Conservation (phyloP, 202 grass and related monocot species). For the Panicum hallii region DNA sequence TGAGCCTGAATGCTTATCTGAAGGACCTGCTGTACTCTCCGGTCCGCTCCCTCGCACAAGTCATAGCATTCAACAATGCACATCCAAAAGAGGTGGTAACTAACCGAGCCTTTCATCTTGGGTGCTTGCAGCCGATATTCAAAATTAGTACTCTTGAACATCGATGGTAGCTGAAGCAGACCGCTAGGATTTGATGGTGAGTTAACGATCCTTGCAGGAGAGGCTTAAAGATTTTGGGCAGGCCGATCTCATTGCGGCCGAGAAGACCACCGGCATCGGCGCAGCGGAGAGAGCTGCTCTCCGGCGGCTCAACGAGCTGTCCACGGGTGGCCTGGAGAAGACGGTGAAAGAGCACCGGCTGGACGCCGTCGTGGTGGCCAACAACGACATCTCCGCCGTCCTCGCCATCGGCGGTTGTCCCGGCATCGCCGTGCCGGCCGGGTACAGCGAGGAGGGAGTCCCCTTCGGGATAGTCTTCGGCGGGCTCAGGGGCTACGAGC, state of each 20-base stretch:
- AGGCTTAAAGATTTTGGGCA: constrained; percentile 56
- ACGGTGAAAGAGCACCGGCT: constrained; percentile 48
- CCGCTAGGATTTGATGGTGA: too few species aligned
- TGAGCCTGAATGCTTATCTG: constrained; percentile 56
- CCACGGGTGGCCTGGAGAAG: constrained; percentile 35
- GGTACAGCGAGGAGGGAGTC: constrained; percentile 40
- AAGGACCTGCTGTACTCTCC: constrained; percentile 48
- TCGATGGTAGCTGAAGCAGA: too few species aligned
- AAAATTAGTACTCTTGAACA: too few species aligned
- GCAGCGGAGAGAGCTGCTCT: constrained; percentile 33
- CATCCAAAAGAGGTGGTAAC: constrained; percentile 7
- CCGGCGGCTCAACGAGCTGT: constrained; percentile 28
- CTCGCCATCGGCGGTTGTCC: constrained; percentile 56
- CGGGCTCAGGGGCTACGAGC: constrained; percentile 62
- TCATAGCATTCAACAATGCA: constrained; percentile 71
- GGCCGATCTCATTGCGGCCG: neutral
- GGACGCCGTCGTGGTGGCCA: constrained; percentile 50
- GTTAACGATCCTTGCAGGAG: constrained; percentile 48
- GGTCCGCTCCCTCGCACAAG: constrained; percentile 51
- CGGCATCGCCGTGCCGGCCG: constrained; percentile 58
- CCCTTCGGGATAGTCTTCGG: constrained; percentile 56
- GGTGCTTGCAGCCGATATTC: too few species aligned
- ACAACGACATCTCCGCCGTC: neutral
- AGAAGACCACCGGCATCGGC: constrained; percentile 56
- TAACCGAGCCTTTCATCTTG: too few species aligned